Base-by-base conservation (phyloP, 2,329 filamentous ascomycete genomes). In the Fusarium hostae region DNA sequence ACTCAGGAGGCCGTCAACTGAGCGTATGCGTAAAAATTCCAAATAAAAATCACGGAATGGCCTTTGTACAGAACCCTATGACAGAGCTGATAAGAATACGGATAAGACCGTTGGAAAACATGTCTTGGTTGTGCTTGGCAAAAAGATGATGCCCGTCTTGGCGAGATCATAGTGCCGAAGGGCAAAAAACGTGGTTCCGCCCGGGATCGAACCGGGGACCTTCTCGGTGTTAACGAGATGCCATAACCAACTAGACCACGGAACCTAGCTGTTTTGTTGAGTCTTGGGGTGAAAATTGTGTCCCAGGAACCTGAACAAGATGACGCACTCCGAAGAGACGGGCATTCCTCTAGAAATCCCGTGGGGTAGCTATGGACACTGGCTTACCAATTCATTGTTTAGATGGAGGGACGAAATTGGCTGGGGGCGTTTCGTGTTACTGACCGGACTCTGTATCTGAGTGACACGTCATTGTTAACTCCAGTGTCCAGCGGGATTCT, bases 201-300 rank as follows among this genome's bases (percentile, higher is more conserved):
- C 60, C 60, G 56, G 60, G 60, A 44, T 63, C 35, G 60, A 61
- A 63, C 56, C 60, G 60, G 60, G 60, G 60, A 63, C 60, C 56
- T 63, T 63, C 60, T 63, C 60, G 60, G 60, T 63, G 56, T 63
- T 63, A 52, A 63, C 60, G 60, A 63, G 60, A 63, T 63, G 60
- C 44, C 60, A 63, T 63, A 51, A 63, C 59, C 59, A 63, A 60
- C 60, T 63, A 63, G 60, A 63, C 60, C 60, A 63, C 60, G 44
- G 55, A 50, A 63, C 60, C 59, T 32, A 32, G 28, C 11, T 55
- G 8, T n/a, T 34, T 40, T 34, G 40, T 5, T 61, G 9, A 2
- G 5, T 9, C 9, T 9, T 3, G 1, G 12, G 1, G 1, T 2
- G 2, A 5, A 1, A 26, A 10, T 52, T n/a, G 6, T 1, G 22